Conservation (phyloP, 306 rosid genomes). For the Cicer cuneatum region DNA sequence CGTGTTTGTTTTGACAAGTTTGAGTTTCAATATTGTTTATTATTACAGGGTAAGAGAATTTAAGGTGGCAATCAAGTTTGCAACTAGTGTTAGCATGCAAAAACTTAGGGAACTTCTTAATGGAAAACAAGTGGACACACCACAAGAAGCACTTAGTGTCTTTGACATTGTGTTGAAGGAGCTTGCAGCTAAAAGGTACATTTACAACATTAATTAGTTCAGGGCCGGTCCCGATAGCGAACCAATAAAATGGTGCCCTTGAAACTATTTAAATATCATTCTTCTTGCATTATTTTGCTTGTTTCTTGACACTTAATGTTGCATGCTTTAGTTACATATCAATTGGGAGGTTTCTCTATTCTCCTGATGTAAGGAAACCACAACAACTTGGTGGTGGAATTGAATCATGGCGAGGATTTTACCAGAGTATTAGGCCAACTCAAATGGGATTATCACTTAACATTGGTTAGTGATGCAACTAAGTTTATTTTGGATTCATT, state of each 20-base stretch:
- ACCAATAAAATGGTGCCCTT: no score
- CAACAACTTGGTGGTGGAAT: slow-evolving; percentile 57
- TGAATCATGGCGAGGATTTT: slow-evolving; percentile 65
- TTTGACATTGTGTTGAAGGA: slow-evolving; percentile 61
- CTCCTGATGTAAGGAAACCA: slow-evolving; percentile 54
- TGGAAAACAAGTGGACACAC: slow-evolving; percentile 50
- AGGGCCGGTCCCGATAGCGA: no score
- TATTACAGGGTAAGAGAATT: slow-evolving; percentile 50
- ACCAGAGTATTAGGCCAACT: slow-evolving; percentile 64
- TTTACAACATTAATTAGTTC: not conserved
- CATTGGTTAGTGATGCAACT: slow-evolving; percentile 47
- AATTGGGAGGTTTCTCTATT: slow-evolving; percentile 54
- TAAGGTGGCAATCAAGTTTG: slow-evolving; percentile 51
- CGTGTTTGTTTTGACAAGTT: not conserved
- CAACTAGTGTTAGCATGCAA: slow-evolving; percentile 50
- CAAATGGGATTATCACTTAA: slow-evolving; percentile 64
- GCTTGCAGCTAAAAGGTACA: slow-evolving; percentile 54
- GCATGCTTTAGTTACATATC: slow-evolving; percentile 45
- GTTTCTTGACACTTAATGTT: slow-evolving; percentile 10
- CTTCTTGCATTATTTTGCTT: not conserved
- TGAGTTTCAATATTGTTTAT: slow-evolving; percentile 9
- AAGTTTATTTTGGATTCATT: not conserved
- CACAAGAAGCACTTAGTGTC: slow-evolving; percentile 54
- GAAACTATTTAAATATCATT: no score
- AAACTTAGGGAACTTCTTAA: slow-evolving; percentile 54